Evolutionary conservation across 2,329 filamentous ascomycete species (phyloP).

Genomic region (Talaromyces piceae): DNA sequence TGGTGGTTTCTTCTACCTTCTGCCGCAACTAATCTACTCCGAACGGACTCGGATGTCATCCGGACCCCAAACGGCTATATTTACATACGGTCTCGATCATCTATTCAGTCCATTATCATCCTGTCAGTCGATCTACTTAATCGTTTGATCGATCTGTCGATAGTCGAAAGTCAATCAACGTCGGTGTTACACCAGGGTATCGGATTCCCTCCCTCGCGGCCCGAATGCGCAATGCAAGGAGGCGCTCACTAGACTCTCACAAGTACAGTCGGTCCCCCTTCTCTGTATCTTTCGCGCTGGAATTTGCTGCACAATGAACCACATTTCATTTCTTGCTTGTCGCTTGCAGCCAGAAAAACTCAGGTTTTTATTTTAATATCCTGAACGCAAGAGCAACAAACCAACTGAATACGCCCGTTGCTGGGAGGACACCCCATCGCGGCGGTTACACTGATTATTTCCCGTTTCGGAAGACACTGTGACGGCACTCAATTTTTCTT

Average conservation of each 20-base stretch:
- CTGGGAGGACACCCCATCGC: not conserved
- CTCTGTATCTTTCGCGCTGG: not conserved
- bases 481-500: too few relatives aligned
- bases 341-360: not conserved
- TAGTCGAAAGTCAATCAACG: too few relatives aligned
- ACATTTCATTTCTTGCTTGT: not conserved
- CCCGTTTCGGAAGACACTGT: not conserved
- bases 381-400: too few relatives aligned
- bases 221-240: not conserved
- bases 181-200: too few relatives aligned
- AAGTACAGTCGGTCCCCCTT: not conserved
- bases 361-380: too few relatives aligned
- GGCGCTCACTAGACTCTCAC: not conserved
- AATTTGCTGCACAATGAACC: not conserved
- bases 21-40: not conserved
- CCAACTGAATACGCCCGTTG: too few relatives aligned
- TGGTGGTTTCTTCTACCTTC: not conserved
- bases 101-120: too few relatives aligned
- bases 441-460: not conserved
- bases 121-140: too few relatives aligned
- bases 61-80: not conserved
- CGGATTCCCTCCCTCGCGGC: too few relatives aligned
- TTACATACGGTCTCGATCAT: too few relatives aligned
- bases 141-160: too few relatives aligned
- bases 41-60: not conserved